These are phyloP conservation scores for Bullera alba DNA, from an alignment of 768 basidiomycete species.

Conservation along the genomic window DNA sequence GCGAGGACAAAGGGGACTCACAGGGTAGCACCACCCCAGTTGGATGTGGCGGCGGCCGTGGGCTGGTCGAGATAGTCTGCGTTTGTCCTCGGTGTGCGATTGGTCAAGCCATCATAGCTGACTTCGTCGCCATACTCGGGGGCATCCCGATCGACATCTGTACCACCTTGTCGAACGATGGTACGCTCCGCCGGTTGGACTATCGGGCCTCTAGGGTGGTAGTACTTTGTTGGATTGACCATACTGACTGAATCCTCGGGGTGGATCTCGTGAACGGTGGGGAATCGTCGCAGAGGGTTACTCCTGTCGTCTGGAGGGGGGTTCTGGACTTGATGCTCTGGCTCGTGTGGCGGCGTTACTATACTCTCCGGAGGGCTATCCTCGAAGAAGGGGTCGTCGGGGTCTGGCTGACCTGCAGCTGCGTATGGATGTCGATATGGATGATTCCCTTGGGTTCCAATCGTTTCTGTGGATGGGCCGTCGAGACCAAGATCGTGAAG, in stretches of 20 bases:
- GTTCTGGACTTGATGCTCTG: background rate
- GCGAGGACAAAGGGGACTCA: background rate
- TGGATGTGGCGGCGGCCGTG: constrained; percentile 19
- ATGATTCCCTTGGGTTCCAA: no score
- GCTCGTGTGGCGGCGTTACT: constrained; percentile 6
- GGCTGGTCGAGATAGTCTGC: constrained; percentile 14
- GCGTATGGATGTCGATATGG: no score
- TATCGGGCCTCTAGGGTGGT: no score
- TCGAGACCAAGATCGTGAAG: constrained; percentile 12
- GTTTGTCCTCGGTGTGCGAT: constrained; percentile 5
- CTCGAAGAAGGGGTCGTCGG: background rate
- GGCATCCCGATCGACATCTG: constrained; percentile 31
- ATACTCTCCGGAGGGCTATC: background rate
- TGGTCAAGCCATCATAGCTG: constrained; percentile 5
- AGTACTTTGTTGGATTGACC: constrained; percentile 1
- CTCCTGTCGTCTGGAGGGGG: background rate
- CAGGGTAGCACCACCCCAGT: constrained; percentile 21
- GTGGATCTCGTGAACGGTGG: constrained; percentile 18
- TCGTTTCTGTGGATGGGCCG: constrained; percentile 6
- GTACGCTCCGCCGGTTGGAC: background rate
- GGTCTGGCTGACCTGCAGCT: background rate
- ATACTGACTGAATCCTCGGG: constrained; percentile 27
- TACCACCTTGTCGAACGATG: constrained; percentile 20
- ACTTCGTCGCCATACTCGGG: constrained; percentile 5
- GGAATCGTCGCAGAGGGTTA: background rate